Evolutionary conservation across 768 basidiomycete genomes (phyloP).

Genomic region (Suillus cothurnatus): DNA sequence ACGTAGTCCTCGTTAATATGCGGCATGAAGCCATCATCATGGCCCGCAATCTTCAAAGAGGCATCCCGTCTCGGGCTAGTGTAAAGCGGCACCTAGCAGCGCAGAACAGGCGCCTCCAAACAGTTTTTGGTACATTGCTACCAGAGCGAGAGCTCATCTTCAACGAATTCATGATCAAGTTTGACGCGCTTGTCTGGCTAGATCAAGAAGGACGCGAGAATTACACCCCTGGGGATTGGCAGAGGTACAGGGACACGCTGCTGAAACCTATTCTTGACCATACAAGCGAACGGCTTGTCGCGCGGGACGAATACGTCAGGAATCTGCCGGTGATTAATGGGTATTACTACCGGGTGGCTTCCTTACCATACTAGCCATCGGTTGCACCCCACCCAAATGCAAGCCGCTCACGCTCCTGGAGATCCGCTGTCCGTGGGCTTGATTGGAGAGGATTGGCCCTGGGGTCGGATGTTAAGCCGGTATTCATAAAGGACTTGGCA

Average conservation of each 20-base stretch:
- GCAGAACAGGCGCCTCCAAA: not conserved
- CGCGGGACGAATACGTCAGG: not conserved
- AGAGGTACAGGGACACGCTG: constrained; percentile 9
- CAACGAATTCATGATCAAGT: constrained; percentile 16
- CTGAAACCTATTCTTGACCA: constrained; percentile 3
- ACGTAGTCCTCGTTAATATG: constrained; percentile 1
- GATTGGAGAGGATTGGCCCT: not conserved
- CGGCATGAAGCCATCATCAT: constrained; percentile 1
- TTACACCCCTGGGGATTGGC: constrained; percentile 3
- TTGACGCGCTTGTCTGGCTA: constrained; percentile 25
- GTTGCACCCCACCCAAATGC: too few relatives aligned
- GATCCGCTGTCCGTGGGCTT: not conserved
- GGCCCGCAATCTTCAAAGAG: not conserved
- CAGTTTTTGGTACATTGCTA: constrained; percentile 11
- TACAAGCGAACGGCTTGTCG: not conserved
- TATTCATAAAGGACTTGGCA: not conserved
- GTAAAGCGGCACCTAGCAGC: not conserved
- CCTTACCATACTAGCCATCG: not conserved
- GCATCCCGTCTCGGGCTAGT: not conserved
- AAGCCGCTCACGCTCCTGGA: not conserved
- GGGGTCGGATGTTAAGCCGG: not conserved
- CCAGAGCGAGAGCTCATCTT: constrained; percentile 17
- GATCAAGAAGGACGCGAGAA: constrained; percentile 4
- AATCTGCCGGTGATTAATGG: not conserved
- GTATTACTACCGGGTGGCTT: not conserved